A percentile compares a stretch with the other conserved stretches of the same genome.
Evolutionary conservation across 2,329 filamentous ascomycete genomes (phyloP).

Genomic region (Cordyceps cicadae): DNA sequence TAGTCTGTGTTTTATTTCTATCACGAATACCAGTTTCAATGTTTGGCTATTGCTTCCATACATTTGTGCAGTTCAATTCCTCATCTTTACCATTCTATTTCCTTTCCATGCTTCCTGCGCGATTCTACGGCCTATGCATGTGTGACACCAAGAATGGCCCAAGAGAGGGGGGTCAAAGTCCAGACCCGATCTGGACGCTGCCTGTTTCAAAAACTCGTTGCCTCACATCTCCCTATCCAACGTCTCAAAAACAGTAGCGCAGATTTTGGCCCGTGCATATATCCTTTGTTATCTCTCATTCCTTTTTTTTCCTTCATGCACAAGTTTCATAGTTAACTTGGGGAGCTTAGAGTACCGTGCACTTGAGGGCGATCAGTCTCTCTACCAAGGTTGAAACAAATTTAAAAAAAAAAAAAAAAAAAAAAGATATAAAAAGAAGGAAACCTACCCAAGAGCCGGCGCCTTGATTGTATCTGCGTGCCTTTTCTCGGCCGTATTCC

Average conservation of each 20-base stretch:
- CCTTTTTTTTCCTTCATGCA: too few species aligned
- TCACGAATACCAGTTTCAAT: conserved; percentile 10
- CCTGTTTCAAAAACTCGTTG: conserved; percentile 3
- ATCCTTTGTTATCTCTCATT: too few species aligned
- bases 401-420: too few species aligned
- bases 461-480: too few species aligned
- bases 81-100: not conserved
- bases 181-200: not conserved
- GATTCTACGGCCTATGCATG: not conserved
- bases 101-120: not conserved
- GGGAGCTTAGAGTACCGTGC: too few species aligned
- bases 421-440: too few species aligned
- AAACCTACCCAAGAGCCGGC: too few species aligned
- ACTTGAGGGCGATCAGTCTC: too few species aligned
- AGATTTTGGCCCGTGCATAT: too few species aligned
- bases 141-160: not conserved
- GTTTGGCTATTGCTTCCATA: conserved; percentile 10
- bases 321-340: too few species aligned
- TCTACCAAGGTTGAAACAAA: too few species aligned
- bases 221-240: not conserved
- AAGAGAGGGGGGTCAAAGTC: not conserved
- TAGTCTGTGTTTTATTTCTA: conserved; percentile 8
- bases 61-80: not conserved
- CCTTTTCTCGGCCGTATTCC: too few species aligned
- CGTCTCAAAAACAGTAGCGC: not conserved